phyloP scores from a whole-genome alignment of 2,329 filamentous ascomycete species.

The Trichoderma aggressivum region DNA sequence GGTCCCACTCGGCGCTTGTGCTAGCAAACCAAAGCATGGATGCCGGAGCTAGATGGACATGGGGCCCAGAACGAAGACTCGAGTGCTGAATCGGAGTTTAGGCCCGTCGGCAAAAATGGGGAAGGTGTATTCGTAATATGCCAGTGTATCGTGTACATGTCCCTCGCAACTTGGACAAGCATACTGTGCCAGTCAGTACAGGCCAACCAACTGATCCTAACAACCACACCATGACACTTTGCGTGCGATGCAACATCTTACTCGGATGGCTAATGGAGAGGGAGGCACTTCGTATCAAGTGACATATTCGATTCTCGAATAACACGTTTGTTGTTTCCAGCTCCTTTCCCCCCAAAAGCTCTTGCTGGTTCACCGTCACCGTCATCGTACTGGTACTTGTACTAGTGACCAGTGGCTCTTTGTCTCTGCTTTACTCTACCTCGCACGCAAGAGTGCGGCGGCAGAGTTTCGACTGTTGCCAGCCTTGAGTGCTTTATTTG shows the following conservation, averaged over 20 bases:
- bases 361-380: not conserved
- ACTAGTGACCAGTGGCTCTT: not conserved
- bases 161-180: not conserved
- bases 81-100: conserved; percentile 16
- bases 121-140: not conserved
- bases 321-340: not conserved
- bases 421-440: not conserved
- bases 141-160: not conserved
- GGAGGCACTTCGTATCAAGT: not conserved
- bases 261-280: not conserved
- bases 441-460: not conserved
- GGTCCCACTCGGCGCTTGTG: conserved; percentile 17
- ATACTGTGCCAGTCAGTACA: not conserved
- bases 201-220: not conserved
- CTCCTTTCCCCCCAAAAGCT: not conserved
- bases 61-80: not conserved
- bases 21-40: conserved; percentile 10
- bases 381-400: no score
- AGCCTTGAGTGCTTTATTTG: not conserved
- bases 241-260: not conserved
- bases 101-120: conserved; percentile 17
- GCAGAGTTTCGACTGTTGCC: not conserved
- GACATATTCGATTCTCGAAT: not conserved
- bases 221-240: not conserved
- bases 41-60: conserved; percentile 13